Base-by-base conservation (phyloP, 1,139 yeast species). In the Suhomyces bribrorum region DNA sequence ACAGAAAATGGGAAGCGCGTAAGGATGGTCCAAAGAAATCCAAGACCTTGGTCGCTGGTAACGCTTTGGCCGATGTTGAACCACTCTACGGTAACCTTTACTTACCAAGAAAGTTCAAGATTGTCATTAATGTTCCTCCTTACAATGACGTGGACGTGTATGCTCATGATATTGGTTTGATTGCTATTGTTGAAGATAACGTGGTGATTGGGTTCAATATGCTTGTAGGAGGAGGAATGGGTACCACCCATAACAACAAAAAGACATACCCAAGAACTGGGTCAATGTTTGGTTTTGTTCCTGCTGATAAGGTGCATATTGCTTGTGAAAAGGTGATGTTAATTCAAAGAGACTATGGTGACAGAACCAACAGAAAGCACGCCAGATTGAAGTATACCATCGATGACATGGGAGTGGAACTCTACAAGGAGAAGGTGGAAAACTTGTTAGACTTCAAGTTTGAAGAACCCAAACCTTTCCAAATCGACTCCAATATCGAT, bases 151-250 rank as follows among this genome's bases (percentile, higher is more conserved):
- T 90, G 35, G 98, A 92, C 68, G 97, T 88, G 5, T 92, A 87
- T 69, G 95, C 95, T 8, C 94, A 88, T 62, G 98, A 92, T 67
- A 79, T 90, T 54, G 98, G 97, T 49, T 75, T 92, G 53, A 81
- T 92, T 61, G 89, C 97, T 24, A 89, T 92, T 59, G 82, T 88
- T 32, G 87, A 84, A 54, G 76, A 79, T 50, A 71, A 80, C 47
- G 74, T 75, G 35, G 81, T 74, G 43, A 64, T 64, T 37, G 98
- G 97, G 38, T 92, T 81, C 73, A 90, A 92, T 56, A 81, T 92
- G 36, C 76, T 86, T 46, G 96, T 84, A 47, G 98, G 97, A 62
- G 98, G 97, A 70, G 98, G 97, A 75, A 90, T 92, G 97, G 98
- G 97, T 55, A 79, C 95, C 28, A 92, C 97, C 24, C 98, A 92